Evolutionary conservation across 805 yeast species (phyloP).

Genomic region (Saccharomyces kudriavzevii): DNA sequence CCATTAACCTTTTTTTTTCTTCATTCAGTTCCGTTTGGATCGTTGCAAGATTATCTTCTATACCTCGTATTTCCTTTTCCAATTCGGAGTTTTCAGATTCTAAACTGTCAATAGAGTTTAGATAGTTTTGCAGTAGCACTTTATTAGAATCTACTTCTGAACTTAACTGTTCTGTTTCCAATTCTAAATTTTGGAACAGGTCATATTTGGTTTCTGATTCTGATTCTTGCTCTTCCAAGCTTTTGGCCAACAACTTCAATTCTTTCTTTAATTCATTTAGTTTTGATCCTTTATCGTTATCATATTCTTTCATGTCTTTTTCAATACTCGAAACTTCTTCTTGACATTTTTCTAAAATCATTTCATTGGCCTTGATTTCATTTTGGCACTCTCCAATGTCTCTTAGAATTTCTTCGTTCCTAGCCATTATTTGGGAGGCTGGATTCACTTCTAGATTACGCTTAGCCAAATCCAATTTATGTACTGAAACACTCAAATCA

Average conservation of each 20-base stretch:
- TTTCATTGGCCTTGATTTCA: constrained; percentile 33
- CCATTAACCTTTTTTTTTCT: constrained; percentile 50
- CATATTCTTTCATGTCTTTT: constrained; percentile 75
- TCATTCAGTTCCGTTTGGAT: constrained; percentile 25
- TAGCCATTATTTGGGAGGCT: constrained; percentile 47
- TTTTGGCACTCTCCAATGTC: constrained; percentile 40
- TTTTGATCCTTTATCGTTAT: constrained; percentile 70
- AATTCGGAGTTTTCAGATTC: constrained; percentile 32
- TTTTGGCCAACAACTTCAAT: constrained; percentile 34
- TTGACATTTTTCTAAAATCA: constrained; percentile 28
- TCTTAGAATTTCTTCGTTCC: constrained; percentile 36
- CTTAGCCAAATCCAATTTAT: constrained; percentile 49
- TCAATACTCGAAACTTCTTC: constrained; percentile 48
- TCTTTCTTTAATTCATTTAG: constrained; percentile 55
- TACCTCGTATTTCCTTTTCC: constrained; percentile 21
- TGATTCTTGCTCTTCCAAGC: constrained; percentile 32
- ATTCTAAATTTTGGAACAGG: constrained; percentile 51
- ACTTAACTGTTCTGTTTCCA: constrained; percentile 61
- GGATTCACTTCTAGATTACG: constrained; percentile 50
- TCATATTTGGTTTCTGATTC: constrained; percentile 42
- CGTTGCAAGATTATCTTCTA: constrained; percentile 20
- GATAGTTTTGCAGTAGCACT: background rate
- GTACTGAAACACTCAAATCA: constrained; percentile 47
- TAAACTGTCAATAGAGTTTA: constrained; percentile 35
- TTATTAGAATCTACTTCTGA: constrained; percentile 44